Evolutionary conservation across 176 grass and related monocot species (phyloP), one percentile per base, ranked within the genome.

Genomic region (Canna indica): DNA sequence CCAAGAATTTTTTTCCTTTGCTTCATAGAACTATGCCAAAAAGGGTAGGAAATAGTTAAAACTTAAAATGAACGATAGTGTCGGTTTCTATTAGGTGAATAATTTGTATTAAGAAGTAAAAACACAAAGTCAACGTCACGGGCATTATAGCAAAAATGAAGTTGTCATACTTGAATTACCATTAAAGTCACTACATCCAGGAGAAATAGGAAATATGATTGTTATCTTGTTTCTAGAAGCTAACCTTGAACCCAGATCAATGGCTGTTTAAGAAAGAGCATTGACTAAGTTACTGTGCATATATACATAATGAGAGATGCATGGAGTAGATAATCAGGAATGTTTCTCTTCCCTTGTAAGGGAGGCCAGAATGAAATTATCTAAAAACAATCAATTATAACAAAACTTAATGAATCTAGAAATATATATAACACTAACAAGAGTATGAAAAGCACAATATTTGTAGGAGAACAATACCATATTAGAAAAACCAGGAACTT

Each of bases 401-500:
- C 18, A 15, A 50, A 50, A 50, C 47, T 54, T 54, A 6, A 20
- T 54, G 22, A 3, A 25, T 54, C 22, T 54, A 54, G 4, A 44
- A 11, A 0, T 13, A 52, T 17, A 20, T 20, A 2, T 5, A 54
- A n/a, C 50, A 25, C 17, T n/a, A 20, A n/a, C 61, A 36, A 64
- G 39, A 39, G 0, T 36, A 36, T 38, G 22, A 36, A 66, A 66
- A 66, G 63, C 45, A 47, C 41, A 34, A 24, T 36, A 64, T 13
- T 74, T 24, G 20, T 41, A 47, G 47, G 39, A 3, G 28, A 67
- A 34, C 58, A 20, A 47, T 76, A 93, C 94, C 94, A 90, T 99
- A 67, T 92, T 82, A 17, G 82, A 79, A 78, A 92, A 99, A 33
- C 83, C 84, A 11, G 94, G 94, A 59, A 99, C 75, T 56, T 90